Percentiles rank a stretch among this genome's conserved stretches.
These are phyloP conservation scores for Digitaria exilis DNA, from an alignment of 202 grass and related monocot species.

Conservation along the genomic window DNA sequence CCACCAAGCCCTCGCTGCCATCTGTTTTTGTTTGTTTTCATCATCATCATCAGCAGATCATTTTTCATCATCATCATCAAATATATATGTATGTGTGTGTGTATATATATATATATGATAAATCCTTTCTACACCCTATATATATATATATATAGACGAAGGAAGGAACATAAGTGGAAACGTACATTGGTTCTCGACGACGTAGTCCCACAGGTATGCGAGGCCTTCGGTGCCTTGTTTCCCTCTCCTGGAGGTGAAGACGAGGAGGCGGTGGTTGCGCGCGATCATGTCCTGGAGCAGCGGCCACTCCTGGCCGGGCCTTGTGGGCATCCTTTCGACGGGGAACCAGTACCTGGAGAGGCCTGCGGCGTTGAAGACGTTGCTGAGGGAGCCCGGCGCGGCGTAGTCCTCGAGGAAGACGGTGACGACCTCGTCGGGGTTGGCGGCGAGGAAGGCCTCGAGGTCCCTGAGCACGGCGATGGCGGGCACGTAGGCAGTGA, in stretches of 20 bases:
- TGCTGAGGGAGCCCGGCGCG: slow-evolving; percentile 35
- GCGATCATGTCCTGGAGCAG: slow-evolving; percentile 66
- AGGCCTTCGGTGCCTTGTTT: slow-evolving; percentile 57
- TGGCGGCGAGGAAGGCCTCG: slow-evolving; percentile 52
- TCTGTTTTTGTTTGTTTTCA: too few relatives aligned
- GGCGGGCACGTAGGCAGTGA: slow-evolving; percentile 66
- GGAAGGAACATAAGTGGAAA: too few relatives aligned
- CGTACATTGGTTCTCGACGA: slow-evolving; percentile 66
- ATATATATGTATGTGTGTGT: too few relatives aligned
- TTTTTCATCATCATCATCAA: too few relatives aligned
- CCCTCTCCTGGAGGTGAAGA: slow-evolving; percentile 68
- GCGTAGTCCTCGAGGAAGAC: slow-evolving; percentile 85
- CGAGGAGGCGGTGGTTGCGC: slow-evolving; percentile 51
- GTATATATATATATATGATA: too few relatives aligned
- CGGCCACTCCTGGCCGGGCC: slow-evolving; percentile 59
- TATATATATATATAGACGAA: too few relatives aligned
- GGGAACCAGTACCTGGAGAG: slow-evolving; percentile 67
- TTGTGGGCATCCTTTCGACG: slow-evolving; percentile 46
- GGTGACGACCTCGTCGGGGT: slow-evolving; percentile 64
- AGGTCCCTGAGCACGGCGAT: slow-evolving; percentile 51
- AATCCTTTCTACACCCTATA: too few relatives aligned
- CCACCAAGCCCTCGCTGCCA: slow-evolving; percentile 55
- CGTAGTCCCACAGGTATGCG: slow-evolving; percentile 62
- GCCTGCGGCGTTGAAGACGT: slow-evolving; percentile 45
- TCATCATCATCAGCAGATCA: too few relatives aligned